Percentiles rank a stretch among this genome's conserved stretches.
Conservation (phyloP, 2,329 filamentous ascomycete species). For the Nectriaceae sp. region DNA sequence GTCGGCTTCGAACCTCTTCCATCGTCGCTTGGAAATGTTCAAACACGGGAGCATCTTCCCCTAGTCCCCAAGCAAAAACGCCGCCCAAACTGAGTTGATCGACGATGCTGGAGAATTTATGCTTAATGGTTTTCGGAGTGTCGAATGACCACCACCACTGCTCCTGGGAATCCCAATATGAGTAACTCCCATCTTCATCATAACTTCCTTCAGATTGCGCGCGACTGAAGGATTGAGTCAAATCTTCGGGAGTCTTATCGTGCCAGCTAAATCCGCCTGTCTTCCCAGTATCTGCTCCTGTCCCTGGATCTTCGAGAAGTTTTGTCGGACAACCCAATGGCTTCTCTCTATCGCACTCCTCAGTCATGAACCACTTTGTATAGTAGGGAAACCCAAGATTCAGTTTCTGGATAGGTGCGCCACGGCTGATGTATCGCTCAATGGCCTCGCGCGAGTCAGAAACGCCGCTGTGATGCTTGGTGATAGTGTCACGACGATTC, state of each 20-base stretch:
- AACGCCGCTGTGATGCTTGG: constrained; percentile 67
- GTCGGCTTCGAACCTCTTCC: constrained; percentile 21
- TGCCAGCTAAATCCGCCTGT: constrained; percentile 63
- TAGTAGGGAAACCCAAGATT: constrained; percentile 70
- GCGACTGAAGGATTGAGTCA: constrained; percentile 57
- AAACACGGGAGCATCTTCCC: constrained; percentile 60
- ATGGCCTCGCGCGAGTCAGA: constrained; percentile 54
- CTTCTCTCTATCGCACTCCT: constrained; percentile 40
- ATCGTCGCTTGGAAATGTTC: constrained; percentile 40
- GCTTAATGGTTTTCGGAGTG: constrained; percentile 57
- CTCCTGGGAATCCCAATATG: constrained; percentile 63
- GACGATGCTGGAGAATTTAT: constrained; percentile 65
- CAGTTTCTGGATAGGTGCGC: constrained; percentile 52
- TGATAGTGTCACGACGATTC: constrained; percentile 66
- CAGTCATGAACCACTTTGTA: constrained; percentile 64
- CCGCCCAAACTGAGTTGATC: constrained; percentile 61
- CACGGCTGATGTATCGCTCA: constrained; percentile 59
- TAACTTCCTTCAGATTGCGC: constrained; percentile 55
- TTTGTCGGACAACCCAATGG: constrained; percentile 57
- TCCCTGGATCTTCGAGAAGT: constrained; percentile 57
- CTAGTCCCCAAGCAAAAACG: constrained; percentile 75
- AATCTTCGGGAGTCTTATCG: constrained; percentile 53
- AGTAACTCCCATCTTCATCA: constrained; percentile 64
- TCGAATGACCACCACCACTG: constrained; percentile 76
- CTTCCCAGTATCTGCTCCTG: constrained; percentile 58